These are phyloP conservation scores for Daldinia caldariorum DNA, from an alignment of 495 filamentous ascomycete species.

Conservation along the genomic window DNA sequence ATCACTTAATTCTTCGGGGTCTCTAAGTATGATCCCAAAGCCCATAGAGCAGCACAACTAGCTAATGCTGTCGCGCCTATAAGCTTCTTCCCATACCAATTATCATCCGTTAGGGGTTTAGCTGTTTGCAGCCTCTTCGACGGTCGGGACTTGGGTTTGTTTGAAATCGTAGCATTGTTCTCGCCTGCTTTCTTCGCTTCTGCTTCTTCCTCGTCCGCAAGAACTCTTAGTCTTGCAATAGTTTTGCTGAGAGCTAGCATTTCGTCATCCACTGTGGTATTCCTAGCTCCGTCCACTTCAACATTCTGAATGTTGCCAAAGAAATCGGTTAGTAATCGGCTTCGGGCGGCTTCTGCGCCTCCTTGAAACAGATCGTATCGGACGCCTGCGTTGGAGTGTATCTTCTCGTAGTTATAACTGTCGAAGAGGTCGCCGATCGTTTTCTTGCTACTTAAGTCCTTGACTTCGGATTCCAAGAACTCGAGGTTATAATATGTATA, in stretches of 20 bases:
- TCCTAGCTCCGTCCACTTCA: conserved; percentile 74
- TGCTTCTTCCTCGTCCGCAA: conserved; percentile 54
- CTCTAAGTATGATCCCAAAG: conserved; percentile 65
- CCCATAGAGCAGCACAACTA: conserved; percentile 74
- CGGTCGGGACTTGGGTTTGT: conserved; percentile 48
- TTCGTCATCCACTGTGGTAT: conserved; percentile 75
- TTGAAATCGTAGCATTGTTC: conserved; percentile 46
- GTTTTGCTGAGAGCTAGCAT: conserved; percentile 69
- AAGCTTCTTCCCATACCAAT: conserved; percentile 75
- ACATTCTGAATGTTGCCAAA: conserved; percentile 98
- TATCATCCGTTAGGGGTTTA: conserved; percentile 71
- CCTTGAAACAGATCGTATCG: conserved; percentile 92
- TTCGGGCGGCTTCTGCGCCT: conserved; percentile 74
- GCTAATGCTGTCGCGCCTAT: conserved; percentile 71
- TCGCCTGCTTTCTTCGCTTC: conserved; percentile 46
- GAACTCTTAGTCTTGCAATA: conserved; percentile 67
- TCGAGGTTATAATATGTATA: conserved; percentile 99
- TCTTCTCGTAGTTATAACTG: conserved; percentile 92
- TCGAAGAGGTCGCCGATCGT: conserved; percentile 94
- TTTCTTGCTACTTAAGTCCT: conserved; percentile 80
- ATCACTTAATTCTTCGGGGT: conserved; percentile 37
- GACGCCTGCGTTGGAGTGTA: conserved; percentile 90
- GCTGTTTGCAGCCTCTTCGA: conserved; percentile 59
- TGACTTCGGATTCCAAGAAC: conserved; percentile 91
- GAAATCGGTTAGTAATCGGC: conserved; percentile 89